Percentiles rank a stretch among this genome's conserved stretches.
These are phyloP conservation scores for Candida awuae DNA, from an alignment of 805 yeast genomes.

Conservation along the genomic window DNA sequence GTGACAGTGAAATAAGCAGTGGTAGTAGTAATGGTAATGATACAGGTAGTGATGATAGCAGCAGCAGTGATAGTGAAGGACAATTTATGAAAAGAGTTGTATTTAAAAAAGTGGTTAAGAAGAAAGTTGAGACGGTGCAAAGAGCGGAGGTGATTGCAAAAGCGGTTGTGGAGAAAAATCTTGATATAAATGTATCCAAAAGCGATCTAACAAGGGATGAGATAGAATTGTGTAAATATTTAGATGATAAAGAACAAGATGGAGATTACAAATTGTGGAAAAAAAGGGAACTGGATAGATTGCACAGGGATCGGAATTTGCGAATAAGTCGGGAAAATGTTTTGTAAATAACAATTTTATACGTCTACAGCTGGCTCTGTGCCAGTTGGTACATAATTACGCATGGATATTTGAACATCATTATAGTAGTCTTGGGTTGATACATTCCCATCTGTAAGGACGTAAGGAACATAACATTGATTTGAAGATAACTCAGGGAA, in stretches of 20 bases:
- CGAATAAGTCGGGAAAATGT: conserved; percentile 20
- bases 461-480: conserved; percentile 35
- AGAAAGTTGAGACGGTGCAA: not conserved
- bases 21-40: not conserved
- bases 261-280: conserved; percentile 22
- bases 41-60: not conserved
- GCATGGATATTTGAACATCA: conserved; percentile 7
- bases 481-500: conserved; percentile 36
- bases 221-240: not conserved
- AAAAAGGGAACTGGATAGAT: conserved; percentile 27
- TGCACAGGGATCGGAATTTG: conserved; percentile 23
- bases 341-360: conserved; percentile 2
- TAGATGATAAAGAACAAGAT: conserved; percentile 5
- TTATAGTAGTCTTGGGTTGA: conserved; percentile 8
- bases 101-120: not conserved
- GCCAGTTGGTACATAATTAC: conserved; percentile 9
- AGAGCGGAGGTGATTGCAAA: not conserved
- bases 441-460: conserved; percentile 12
- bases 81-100: conserved; percentile 5
- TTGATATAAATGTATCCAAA: no score
- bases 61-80: not conserved
- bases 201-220: not conserved
- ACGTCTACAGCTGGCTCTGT: not conserved
- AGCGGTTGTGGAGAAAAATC: not conserved
- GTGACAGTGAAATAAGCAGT: not conserved